Conservation (phyloP, 768 basidiomycete genomes). For the Mycena albidolilacea region DNA sequence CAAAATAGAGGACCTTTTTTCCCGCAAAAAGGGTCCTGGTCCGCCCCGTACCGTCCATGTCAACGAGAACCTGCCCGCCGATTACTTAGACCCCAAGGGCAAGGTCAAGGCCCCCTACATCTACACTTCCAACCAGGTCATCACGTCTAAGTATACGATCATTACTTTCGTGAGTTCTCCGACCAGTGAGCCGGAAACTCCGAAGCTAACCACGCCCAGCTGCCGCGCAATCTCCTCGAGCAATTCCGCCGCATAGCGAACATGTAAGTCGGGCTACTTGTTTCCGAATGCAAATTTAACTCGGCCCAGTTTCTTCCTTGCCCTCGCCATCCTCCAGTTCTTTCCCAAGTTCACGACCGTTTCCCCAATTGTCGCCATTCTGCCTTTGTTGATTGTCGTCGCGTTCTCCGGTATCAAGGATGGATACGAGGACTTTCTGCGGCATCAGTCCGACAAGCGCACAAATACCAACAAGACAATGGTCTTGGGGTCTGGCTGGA, state of each 20-base stretch:
- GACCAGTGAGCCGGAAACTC: not conserved
- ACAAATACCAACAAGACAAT: conserved; percentile 85
- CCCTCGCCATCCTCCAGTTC: conserved; percentile 55
- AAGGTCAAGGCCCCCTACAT: conserved; percentile 57
- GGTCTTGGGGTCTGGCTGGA: conserved; percentile 74
- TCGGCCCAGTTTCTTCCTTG: conserved; percentile 49
- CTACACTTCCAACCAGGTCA: conserved; percentile 69
- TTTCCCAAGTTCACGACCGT: conserved; percentile 88
- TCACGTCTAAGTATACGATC: conserved; percentile 62
- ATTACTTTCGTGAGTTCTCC: conserved; percentile 68
- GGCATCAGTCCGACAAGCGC: conserved; percentile 92
- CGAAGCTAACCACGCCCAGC: not conserved
- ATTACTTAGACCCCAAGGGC: conserved; percentile 61
- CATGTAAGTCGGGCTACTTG: conserved; percentile 58
- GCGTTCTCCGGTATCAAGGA: conserved; percentile 93
- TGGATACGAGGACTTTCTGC: conserved; percentile 96
- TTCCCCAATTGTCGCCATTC: conserved; percentile 91
- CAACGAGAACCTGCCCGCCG: conserved; percentile 62
- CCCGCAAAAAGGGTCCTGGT: conserved; percentile 52
- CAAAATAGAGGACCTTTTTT: conserved; percentile 64
- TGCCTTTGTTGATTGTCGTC: conserved; percentile 91
- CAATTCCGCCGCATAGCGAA: conserved; percentile 81
- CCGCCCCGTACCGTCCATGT: conserved; percentile 64
- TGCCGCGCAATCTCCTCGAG: conserved; percentile 80
- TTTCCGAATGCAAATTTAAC: conserved; percentile 10